phyloP scores from a whole-genome alignment of 495 filamentous ascomycete species.

The Xylaria intraflava region DNA sequence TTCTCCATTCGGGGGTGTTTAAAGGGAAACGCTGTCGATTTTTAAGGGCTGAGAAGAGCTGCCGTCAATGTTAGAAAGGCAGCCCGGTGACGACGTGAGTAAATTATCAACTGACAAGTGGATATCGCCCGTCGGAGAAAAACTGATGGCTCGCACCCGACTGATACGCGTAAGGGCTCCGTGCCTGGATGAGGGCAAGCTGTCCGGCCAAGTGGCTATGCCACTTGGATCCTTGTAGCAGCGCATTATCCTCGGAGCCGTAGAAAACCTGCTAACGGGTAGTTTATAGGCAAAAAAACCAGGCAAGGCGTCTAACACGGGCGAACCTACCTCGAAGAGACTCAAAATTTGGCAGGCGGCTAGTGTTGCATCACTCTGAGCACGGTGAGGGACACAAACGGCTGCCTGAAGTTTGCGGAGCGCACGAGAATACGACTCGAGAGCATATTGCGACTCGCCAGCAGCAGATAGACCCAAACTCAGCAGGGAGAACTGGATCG shows the following conservation, averaged over 20 bases:
- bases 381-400: not conserved
- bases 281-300: not conserved
- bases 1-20: slow-evolving; percentile 20
- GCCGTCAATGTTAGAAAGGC: not conserved
- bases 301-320: not conserved
- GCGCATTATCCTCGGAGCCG: not conserved
- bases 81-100: not conserved
- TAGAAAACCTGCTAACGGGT: not conserved
- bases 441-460: slow-evolving; percentile 1
- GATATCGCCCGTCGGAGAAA: slow-evolving; percentile 3
- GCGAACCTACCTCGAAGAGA: slow-evolving; percentile 7
- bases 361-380: slow-evolving; percentile 1
- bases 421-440: not conserved
- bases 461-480: slow-evolving; percentile 6
- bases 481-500: not conserved
- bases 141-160: slow-evolving; percentile 3
- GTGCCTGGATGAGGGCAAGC: slow-evolving; percentile 1
- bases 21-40: slow-evolving; percentile 12
- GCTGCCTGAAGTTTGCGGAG: not conserved
- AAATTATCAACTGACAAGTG: not conserved
- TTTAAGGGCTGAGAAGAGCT: slow-evolving; percentile 15
- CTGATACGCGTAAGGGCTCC: slow-evolving; percentile 6
- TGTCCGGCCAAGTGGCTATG: slow-evolving; percentile 7
- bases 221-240: slow-evolving; percentile 6
- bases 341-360: slow-evolving; percentile 8